phyloP scores from a whole-genome alignment of 345 rosid genomes.

The Salix udensis region DNA sequence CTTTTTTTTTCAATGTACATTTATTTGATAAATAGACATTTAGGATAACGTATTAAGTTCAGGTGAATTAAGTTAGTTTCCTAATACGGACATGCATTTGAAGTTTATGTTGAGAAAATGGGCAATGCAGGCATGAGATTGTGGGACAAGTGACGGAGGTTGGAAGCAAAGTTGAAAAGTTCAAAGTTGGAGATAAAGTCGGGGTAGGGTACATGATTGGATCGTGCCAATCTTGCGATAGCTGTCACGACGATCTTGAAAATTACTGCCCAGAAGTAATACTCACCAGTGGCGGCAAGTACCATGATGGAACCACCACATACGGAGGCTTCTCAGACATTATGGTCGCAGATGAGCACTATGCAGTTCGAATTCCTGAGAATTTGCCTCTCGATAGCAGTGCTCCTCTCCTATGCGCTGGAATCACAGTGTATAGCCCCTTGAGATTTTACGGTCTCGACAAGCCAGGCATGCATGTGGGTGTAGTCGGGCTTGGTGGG shows the following conservation, averaged over 20 bases:
- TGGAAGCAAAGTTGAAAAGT: not conserved
- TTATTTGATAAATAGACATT: too few species aligned
- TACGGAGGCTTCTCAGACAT: not conserved
- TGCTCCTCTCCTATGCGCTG: not conserved
- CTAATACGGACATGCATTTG: too few species aligned
- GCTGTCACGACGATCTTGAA: not conserved
- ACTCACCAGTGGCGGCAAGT: not conserved
- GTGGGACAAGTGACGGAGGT: not conserved
- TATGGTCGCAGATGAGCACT: not conserved
- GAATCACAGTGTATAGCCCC: not conserved
- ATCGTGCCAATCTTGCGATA: not conserved
- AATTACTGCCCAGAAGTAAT: not conserved
- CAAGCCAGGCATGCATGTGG: not conserved
- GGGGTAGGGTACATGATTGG: not conserved
- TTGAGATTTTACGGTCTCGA: not conserved
- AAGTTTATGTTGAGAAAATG: too few species aligned
- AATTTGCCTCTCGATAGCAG: not conserved
- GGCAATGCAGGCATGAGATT: conserved; percentile 1
- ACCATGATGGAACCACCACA: not conserved
- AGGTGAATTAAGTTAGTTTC: too few species aligned
- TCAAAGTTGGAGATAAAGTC: not conserved
- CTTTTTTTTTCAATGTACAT: too few species aligned
- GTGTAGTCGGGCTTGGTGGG: not conserved
- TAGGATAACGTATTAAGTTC: too few species aligned
- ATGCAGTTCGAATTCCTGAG: not conserved